phyloP scores from a whole-genome alignment of 2,329 filamentous ascomycete genomes.

The Ceratocystis eucalypticola region DNA sequence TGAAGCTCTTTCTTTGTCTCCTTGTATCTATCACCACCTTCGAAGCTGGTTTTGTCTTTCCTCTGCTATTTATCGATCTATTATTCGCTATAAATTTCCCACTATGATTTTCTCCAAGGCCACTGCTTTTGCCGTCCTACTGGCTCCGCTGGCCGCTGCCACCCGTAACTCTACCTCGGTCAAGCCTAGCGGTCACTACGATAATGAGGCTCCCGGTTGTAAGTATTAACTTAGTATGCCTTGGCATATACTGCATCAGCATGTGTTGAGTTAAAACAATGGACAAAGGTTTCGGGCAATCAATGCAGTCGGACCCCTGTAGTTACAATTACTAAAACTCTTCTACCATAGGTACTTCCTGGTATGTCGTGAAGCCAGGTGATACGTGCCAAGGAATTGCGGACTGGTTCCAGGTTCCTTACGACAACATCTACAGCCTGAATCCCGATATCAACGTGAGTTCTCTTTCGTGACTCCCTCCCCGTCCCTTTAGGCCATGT shows the following conservation, averaged over 20 bases:
- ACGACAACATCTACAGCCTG: conserved; percentile 8
- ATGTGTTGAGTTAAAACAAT: no score
- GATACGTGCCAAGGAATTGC: conserved; percentile 17
- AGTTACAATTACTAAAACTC: background rate
- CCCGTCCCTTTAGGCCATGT: background rate
- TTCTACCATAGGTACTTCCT: conserved; percentile 9
- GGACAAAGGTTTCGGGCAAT: no score
- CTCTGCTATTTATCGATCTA: background rate
- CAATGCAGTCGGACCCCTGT: no score
- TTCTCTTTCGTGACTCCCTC: background rate
- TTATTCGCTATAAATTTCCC: background rate
- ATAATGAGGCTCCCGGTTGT: background rate
- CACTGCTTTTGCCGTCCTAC: background rate
- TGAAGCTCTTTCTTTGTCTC: no score
- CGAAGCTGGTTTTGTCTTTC: background rate
- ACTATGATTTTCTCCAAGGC: conserved; percentile 10
- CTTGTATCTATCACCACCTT: background rate
- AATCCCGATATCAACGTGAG: conserved; percentile 16
- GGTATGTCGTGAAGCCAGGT: conserved; percentile 14
- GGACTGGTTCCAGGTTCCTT: background rate
- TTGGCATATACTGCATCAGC: no score
- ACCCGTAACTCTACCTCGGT: conserved; percentile 4
- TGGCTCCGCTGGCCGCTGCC: background rate
- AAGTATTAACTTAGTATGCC: background rate
- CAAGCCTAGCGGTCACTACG: background rate